Conservation (phyloP, 306 rosid species). For the Mucuna pruriens region DNA sequence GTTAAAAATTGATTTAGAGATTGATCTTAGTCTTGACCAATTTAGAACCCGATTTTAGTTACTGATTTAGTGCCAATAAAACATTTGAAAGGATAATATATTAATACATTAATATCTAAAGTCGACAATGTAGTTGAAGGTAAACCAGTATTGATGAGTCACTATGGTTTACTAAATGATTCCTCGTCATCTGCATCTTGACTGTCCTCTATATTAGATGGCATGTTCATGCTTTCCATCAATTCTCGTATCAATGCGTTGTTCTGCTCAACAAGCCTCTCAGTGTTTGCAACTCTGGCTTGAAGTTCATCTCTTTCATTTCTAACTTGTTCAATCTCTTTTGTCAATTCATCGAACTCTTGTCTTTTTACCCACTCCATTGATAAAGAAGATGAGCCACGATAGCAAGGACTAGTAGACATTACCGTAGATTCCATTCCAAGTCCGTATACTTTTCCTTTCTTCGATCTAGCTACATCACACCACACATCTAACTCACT, state of each 20-base stretch:
- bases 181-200: neutral
- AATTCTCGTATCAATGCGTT: neutral
- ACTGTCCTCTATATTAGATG: neutral
- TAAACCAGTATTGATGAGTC: neutral
- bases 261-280: neutral
- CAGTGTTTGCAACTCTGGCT: neutral
- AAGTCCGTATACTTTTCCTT: neutral
- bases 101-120: too few relatives aligned
- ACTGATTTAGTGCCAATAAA: too few relatives aligned
- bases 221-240: neutral
- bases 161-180: neutral
- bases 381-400: neutral
- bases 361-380: neutral
- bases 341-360: neutral
- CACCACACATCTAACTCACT: conserved; percentile 1
- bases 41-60: too few relatives aligned
- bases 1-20: too few relatives aligned
- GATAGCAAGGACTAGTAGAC: neutral
- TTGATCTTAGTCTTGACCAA: too few relatives aligned
- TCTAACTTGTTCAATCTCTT: neutral
- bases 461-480: neutral
- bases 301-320: neutral
- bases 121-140: too few relatives aligned
- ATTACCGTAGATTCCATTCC: neutral
- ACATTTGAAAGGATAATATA: too few relatives aligned